Conservation (phyloP, 768 basidiomycete genomes). For the Macrolepiota albuminosa region DNA sequence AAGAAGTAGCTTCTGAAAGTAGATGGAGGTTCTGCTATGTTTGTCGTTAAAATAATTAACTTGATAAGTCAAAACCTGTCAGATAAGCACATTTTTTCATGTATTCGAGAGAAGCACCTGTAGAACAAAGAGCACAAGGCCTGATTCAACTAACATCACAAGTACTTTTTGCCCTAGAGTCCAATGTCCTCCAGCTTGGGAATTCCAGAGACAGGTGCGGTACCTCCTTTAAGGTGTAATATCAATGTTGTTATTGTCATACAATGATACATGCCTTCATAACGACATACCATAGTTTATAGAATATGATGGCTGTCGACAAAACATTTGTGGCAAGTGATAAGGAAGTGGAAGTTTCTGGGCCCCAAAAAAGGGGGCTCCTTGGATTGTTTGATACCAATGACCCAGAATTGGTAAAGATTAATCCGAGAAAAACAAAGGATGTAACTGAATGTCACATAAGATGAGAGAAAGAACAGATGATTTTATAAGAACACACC, state of each 20-base stretch:
- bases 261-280: background rate
- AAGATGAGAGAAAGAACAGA: background rate
- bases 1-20: background rate
- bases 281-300: background rate
- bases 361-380: background rate
- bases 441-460: background rate
- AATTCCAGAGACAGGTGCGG: background rate
- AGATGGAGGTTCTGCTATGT: background rate
- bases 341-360: background rate
- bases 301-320: background rate
- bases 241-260: background rate
- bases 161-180: background rate
- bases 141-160: background rate
- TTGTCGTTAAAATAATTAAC: background rate
- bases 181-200: background rate
- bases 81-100: background rate
- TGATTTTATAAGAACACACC: background rate
- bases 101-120: background rate
- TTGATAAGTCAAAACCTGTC: background rate
- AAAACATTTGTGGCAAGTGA: background rate
- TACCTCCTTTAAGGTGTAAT: background rate
- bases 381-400: background rate
- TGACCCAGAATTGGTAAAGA: background rate
- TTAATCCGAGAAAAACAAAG: background rate
- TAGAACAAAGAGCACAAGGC: background rate